Evolutionary conservation across 164 flowering plant genomes (phyloP).

Genomic region (Piper betle): DNA sequence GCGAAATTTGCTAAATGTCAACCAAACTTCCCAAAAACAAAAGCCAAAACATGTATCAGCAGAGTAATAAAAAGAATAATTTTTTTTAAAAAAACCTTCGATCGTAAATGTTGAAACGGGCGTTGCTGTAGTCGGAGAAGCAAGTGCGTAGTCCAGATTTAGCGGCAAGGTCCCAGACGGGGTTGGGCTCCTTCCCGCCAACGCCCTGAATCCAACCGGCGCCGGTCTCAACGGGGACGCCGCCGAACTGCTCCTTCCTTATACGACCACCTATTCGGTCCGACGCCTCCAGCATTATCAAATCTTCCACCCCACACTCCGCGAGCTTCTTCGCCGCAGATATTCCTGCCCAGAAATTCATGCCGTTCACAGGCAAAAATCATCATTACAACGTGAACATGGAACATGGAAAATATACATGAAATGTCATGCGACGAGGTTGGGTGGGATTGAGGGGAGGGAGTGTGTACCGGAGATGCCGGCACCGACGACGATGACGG

Average conservation of each 20-base stretch:
- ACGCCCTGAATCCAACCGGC: slow-evolving; percentile 96
- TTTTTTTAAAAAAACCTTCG: slow-evolving; percentile 27
- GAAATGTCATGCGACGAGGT: background rate
- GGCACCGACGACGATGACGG: slow-evolving; percentile 81
- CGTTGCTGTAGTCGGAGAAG: slow-evolving; percentile 84
- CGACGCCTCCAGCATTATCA: slow-evolving; percentile 70
- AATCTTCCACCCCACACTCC: slow-evolving; percentile 64
- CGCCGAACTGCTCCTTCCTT: slow-evolving; percentile 56
- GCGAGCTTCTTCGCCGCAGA: slow-evolving; percentile 75
- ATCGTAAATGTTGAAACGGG: slow-evolving; percentile 78
- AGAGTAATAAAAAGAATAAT: background rate
- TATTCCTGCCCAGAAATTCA: slow-evolving; percentile 29
- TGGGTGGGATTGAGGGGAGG: background rate
- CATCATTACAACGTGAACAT: background rate
- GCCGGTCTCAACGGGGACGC: slow-evolving; percentile 71
- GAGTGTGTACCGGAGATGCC: slow-evolving; percentile 61
- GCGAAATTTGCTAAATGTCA: background rate
- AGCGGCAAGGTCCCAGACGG: slow-evolving; percentile 76
- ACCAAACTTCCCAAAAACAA: background rate
- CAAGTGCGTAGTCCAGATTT: slow-evolving; percentile 51
- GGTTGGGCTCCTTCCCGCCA: slow-evolving; percentile 70
- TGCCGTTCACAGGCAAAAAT: no score
- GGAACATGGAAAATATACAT: background rate
- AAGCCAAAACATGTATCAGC: background rate
- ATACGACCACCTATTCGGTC: slow-evolving; percentile 86